Percentiles rank a stretch among this genome's conserved stretches.
Conservation (phyloP, 2,329 filamentous ascomycete species). For the Neurospora sp. region DNA sequence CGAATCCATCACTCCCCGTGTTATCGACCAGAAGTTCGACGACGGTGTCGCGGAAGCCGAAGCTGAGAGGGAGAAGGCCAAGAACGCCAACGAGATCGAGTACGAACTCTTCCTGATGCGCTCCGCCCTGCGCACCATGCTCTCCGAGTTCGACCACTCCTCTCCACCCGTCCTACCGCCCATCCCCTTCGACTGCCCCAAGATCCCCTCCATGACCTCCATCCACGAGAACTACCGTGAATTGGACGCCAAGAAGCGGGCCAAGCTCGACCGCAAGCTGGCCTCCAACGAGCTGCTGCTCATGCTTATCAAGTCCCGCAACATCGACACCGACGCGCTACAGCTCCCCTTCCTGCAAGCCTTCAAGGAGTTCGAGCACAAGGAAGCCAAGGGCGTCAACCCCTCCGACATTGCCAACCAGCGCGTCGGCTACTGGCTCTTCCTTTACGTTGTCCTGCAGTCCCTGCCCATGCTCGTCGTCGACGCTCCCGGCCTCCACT, state of each 20-base stretch:
- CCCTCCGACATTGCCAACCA: slow-evolving; percentile 60
- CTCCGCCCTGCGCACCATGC: slow-evolving; percentile 64
- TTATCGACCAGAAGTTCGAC: slow-evolving; percentile 54
- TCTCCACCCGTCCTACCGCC: slow-evolving; percentile 84
- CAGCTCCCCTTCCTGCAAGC: slow-evolving; percentile 54
- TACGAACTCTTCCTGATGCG: slow-evolving; percentile 44
- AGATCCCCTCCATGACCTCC: slow-evolving; percentile 58
- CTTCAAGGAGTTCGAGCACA: slow-evolving; percentile 62
- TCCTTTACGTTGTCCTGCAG: slow-evolving; percentile 69
- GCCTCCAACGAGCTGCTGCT: slow-evolving; percentile 69
- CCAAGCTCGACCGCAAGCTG: slow-evolving; percentile 60
- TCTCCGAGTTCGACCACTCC: slow-evolving; percentile 82
- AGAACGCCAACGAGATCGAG: slow-evolving; percentile 28
- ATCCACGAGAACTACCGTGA: slow-evolving; percentile 55
- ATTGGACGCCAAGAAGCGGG: slow-evolving; percentile 62
- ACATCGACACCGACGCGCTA: slow-evolving; percentile 55
- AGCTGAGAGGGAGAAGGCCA: slow-evolving; percentile 28
- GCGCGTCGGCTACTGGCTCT: slow-evolving; percentile 70
- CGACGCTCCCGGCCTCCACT: slow-evolving; percentile 60
- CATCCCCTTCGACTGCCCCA: slow-evolving; percentile 80
- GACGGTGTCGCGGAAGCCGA: slow-evolving; percentile 30
- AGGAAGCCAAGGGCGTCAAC: slow-evolving; percentile 53
- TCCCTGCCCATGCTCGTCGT: slow-evolving; percentile 68
- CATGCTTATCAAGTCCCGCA: slow-evolving; percentile 72
- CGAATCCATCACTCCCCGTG: slow-evolving; percentile 64